phyloP scores from a whole-genome alignment of 495 filamentous ascomycete genomes.

The Margaritispora aquatica region DNA sequence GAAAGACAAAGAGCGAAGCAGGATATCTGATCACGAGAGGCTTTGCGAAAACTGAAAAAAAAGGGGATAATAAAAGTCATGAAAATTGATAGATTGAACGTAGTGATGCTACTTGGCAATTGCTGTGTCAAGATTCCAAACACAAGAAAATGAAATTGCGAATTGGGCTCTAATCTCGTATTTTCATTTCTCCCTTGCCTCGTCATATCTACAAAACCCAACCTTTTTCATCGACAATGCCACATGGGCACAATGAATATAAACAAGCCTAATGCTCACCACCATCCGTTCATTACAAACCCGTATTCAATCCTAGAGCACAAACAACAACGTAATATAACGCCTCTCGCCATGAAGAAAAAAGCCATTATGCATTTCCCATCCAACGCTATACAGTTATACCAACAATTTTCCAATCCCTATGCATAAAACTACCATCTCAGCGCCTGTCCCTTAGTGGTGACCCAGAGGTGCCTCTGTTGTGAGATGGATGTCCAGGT shows the following conservation, averaged over 20 bases:
- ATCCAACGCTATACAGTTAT: not conserved
- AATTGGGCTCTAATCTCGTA: too few species aligned
- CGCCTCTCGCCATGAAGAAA: not conserved
- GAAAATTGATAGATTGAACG: too few species aligned
- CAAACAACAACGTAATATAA: not conserved
- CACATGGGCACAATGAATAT: not conserved
- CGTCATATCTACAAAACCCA: too few species aligned
- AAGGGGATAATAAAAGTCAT: too few species aligned
- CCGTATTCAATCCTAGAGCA: not conserved
- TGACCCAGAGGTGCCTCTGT: not conserved
- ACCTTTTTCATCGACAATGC: too few species aligned
- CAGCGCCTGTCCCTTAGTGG: not conserved
- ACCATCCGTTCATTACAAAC: not conserved
- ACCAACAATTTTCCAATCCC: not conserved
- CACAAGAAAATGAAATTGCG: too few species aligned
- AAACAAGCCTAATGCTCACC: not conserved
- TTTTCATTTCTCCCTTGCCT: too few species aligned
- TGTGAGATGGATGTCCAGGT: slow-evolving; percentile 5
- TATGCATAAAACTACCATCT: not conserved
- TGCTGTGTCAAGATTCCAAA: too few species aligned
- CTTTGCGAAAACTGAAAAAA: too few species aligned
- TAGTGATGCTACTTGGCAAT: too few species aligned
- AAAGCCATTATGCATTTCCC: not conserved
- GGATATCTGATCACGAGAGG: too few species aligned
- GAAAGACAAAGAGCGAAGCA: too few species aligned